Percentiles rank a stretch among this genome's conserved stretches.
phyloP scores from a whole-genome alignment of 2,329 filamentous ascomycete species.

The Cryphonectria parasitica region DNA sequence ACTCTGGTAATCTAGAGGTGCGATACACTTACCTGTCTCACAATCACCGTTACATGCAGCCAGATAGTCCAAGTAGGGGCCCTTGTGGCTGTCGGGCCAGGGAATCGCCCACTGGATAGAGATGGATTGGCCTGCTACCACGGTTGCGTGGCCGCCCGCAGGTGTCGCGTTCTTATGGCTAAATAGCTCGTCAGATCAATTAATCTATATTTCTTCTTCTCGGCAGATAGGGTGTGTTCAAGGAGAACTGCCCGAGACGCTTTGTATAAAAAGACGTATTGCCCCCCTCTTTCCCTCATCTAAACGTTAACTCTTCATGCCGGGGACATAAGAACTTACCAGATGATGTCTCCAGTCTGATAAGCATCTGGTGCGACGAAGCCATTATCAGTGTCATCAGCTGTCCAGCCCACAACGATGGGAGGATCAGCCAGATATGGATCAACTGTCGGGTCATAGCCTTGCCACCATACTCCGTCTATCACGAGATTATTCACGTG shows the following conservation, averaged over 20 bases:
- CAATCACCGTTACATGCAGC: constrained; percentile 41
- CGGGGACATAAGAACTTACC: constrained; percentile 20
- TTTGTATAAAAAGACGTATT: not conserved
- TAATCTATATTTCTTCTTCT: not conserved
- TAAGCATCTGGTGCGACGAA: constrained; percentile 43
- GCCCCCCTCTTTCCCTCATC: not conserved
- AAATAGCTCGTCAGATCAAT: not conserved
- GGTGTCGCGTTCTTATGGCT: constrained; percentile 39
- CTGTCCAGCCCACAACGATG: constrained; percentile 24
- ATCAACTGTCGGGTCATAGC: constrained; percentile 20
- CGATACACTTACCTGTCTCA: constrained; percentile 30
- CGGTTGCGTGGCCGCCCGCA: constrained; percentile 36
- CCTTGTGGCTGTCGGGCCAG: constrained; percentile 32
- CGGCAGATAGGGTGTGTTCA: not conserved
- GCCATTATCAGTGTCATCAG: constrained; percentile 39
- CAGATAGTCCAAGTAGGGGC: constrained; percentile 42
- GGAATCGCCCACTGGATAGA: constrained; percentile 26
- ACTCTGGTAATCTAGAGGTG: too few species aligned
- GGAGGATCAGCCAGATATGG: constrained; percentile 22
- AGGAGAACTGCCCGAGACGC: too few species aligned
- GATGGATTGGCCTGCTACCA: constrained; percentile 38
- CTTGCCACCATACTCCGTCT: constrained; percentile 25
- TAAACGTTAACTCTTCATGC: not conserved
- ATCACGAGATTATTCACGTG: constrained; percentile 29
- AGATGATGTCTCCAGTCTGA: constrained; percentile 41